phyloP scores from a whole-genome alignment of 495 filamentous ascomycete genomes.

The Penicillium egyptiacum region DNA sequence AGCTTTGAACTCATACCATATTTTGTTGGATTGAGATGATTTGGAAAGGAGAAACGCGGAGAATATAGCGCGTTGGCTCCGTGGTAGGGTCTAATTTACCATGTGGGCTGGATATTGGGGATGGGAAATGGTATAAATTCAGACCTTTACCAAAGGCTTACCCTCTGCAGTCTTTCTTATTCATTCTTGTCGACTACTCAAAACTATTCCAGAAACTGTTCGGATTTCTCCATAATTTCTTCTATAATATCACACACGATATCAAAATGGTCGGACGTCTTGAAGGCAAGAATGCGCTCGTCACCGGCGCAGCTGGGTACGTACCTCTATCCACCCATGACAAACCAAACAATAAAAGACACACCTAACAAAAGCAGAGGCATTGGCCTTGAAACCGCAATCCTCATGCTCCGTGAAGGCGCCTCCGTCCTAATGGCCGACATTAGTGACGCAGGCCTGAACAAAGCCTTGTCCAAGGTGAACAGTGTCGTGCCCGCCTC shows the following conservation, averaged over 20 bases:
- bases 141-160: background rate
- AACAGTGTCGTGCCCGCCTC: slow-evolving; percentile 64
- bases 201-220: background rate
- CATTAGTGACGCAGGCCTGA: slow-evolving; percentile 69
- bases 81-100: background rate
- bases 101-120: background rate
- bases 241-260: background rate
- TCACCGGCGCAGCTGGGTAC: slow-evolving; percentile 12
- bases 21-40: background rate
- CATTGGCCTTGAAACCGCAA: slow-evolving; percentile 89
- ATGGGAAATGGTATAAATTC: background rate
- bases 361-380: slow-evolving; percentile 63
- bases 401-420: slow-evolving; percentile 88
- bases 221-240: background rate
- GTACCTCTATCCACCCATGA: background rate
- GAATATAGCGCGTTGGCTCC: background rate
- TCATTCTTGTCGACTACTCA: background rate
- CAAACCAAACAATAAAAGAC: background rate
- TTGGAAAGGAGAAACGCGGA: background rate
- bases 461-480: slow-evolving; percentile 64
- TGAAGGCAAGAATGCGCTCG: slow-evolving; percentile 12
- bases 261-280: slow-evolving; percentile 13
- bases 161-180: background rate
- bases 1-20: background rate
- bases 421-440: slow-evolving; percentile 84